A percentile compares a stretch with the other conserved stretches of the same genome.
Conservation (phyloP, 2,329 filamentous ascomycete genomes). For the Diaporthe ilicicola region DNA sequence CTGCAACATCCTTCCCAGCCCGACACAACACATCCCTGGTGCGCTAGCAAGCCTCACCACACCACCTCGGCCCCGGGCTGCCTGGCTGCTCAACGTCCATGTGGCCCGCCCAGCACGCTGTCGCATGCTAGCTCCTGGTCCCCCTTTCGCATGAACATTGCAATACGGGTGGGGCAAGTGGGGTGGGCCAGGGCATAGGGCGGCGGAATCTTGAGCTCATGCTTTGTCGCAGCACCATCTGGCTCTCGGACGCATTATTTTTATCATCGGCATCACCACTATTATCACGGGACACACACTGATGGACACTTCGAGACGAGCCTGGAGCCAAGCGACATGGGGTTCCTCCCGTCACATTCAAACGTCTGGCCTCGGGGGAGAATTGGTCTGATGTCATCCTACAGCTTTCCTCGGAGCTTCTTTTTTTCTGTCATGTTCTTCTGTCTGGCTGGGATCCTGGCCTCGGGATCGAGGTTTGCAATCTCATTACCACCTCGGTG, state of each 20-base stretch:
- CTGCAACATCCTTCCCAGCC: neutral
- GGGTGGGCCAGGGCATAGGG: slow-evolving; percentile 11
- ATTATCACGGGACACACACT: neutral
- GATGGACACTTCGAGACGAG: neutral
- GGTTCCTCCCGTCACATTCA: neutral
- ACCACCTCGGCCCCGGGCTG: slow-evolving; percentile 9
- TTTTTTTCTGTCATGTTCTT: neutral
- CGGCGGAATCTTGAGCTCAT: slow-evolving; percentile 24
- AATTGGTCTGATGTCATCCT: slow-evolving; percentile 4
- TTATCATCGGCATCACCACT: neutral
- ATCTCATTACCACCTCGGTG: slow-evolving; percentile 6
- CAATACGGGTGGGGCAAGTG: slow-evolving; percentile 12
- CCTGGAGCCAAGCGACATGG: neutral
- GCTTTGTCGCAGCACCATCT: slow-evolving; percentile 2
- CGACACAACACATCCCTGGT: neutral
- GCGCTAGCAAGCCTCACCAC: slow-evolving; percentile 21
- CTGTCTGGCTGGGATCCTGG: neutral
- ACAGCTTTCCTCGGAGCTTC: slow-evolving; percentile 3
- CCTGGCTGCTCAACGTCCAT: neutral
- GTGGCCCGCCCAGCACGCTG: slow-evolving; percentile 7
- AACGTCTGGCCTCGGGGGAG: neutral
- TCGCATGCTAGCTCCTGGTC: slow-evolving; percentile 14
- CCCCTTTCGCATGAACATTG: slow-evolving; percentile 6
- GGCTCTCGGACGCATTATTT: slow-evolving; percentile 1
- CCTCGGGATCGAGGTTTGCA: neutral